These are phyloP conservation scores for Fusarium setosum DNA, from an alignment of 2,329 filamentous ascomycete genomes.

Conservation along the genomic window DNA sequence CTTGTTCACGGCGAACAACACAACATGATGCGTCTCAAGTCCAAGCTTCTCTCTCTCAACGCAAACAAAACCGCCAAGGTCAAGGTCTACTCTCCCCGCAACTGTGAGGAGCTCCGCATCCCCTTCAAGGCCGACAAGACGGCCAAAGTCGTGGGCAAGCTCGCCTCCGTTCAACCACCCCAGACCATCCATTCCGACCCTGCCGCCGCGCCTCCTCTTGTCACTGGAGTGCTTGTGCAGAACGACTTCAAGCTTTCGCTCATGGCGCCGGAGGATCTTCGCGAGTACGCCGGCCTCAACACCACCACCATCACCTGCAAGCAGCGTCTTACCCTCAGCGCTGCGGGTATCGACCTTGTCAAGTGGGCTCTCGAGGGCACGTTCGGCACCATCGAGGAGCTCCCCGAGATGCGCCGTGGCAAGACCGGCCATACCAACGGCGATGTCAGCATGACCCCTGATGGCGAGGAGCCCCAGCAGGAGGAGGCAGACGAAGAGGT, in stretches of 20 bases:
- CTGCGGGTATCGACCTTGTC: conserved; percentile 90
- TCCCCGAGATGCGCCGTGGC: conserved; percentile 64
- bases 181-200: conserved; percentile 41
- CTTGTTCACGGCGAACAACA: conserved; percentile 97
- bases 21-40: conserved; percentile 98
- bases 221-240: conserved; percentile 93
- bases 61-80: conserved; percentile 82
- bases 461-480: conserved; percentile 46
- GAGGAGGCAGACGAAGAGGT: conserved; percentile 76
- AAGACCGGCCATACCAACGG: conserved; percentile 48
- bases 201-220: conserved; percentile 60
- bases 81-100: conserved; percentile 93
- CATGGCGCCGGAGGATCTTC: conserved; percentile 95
- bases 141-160: conserved; percentile 94
- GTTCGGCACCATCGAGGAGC: conserved; percentile 85
- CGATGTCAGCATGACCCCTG: conserved; percentile 50
- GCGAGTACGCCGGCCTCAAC: conserved; percentile 96
- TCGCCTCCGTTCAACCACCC: conserved; percentile 84
- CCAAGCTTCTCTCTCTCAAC: conserved; percentile 92
- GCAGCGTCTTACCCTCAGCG: conserved; percentile 87
- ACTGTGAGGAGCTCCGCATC: conserved; percentile 94
- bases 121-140: conserved; percentile 96
- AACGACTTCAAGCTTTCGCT: conserved; percentile 98
- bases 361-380: conserved; percentile 95
- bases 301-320: conserved; percentile 95